Evolutionary conservation across 106 monocot genomes (phyloP), one percentile per base, ranked within the genome.

Genomic region (Vanilla planifolia): DNA sequence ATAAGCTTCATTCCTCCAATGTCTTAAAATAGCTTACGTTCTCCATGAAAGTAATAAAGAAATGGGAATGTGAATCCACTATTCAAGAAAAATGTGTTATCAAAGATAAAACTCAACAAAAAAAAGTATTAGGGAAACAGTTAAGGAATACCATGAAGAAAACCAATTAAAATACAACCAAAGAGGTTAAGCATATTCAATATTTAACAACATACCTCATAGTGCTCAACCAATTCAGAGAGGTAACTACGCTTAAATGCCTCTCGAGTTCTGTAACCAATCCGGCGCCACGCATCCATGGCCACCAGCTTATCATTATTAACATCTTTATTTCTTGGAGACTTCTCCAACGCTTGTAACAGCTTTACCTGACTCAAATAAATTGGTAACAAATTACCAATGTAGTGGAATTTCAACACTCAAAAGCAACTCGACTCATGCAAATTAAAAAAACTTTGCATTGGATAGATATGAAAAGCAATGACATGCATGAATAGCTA

Each of bases 201-300:
- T 8, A 15, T 6, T 52, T 9, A 32, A 17, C 15, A 52, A 59
- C 19, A 47, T 79, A 92, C 98, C 77, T 98, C 98, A 71, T 77
- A 98, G 15, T 67, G 36, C 37, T 81, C 73, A 57, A 98, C 66
- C 67, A 92, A 58, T 59, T 88, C 92, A 22, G 82, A 73, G 26
- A 80, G 88, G 47, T 79, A 88, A 61, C 52, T 77, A 2, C 82
- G 81, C 37, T 79, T 67, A 71, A 98, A 58, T 22, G 77, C 81
- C 66, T 85, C 92, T 66, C 98, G 88, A 67, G 87, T 82, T 57
- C 73, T 68, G 70, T 71, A 80, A 67, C 80, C 77, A 26, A 98
- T 74, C 39, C 85, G 69, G 43, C 72, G 81, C 88, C 92, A 98
- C 37, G 92, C 88, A 75, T 66, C 85, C 45, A 98, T 63, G 55